These are phyloP conservation scores for Monosporascus sp. DNA, from an alignment of 2,329 filamentous ascomycete genomes.

Conservation along the genomic window DNA sequence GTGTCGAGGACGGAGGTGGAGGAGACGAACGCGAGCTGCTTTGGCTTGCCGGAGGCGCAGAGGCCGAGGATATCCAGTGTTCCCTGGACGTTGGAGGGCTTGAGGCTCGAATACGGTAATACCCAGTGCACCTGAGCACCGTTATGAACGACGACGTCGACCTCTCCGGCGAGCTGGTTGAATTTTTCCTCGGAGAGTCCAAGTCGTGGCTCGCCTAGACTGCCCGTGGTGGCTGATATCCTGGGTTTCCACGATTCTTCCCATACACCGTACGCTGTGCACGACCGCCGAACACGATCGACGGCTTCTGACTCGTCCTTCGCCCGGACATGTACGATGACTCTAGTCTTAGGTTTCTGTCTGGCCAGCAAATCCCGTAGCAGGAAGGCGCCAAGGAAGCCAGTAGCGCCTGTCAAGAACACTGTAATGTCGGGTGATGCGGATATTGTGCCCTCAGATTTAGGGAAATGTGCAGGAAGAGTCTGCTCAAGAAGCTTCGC, in stretches of 20 bases:
- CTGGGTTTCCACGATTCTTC: not conserved
- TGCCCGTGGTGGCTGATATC: not conserved
- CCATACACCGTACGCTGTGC: not conserved
- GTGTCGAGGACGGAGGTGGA: not conserved
- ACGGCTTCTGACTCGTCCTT: not conserved
- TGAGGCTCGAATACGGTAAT: slow-evolving; percentile 58
- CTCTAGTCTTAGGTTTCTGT: not conserved
- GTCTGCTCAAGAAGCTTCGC: not conserved
- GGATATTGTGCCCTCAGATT: slow-evolving; percentile 51
- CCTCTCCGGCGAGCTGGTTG: not conserved
- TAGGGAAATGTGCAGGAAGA: slow-evolving; percentile 12
- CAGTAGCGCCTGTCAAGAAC: not conserved
- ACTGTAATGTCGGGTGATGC: slow-evolving; percentile 23
- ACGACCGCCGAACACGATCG: not conserved
- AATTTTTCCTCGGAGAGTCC: not conserved
- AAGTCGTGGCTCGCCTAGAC: not conserved
- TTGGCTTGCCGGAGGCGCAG: not conserved
- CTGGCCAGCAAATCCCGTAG: not conserved
- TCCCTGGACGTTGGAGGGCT: slow-evolving; percentile 59
- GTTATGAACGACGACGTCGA: slow-evolving; percentile 57
- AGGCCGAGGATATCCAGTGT: not conserved
- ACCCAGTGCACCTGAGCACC: slow-evolving; percentile 64
- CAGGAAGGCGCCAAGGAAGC: not conserved
- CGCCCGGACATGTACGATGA: not conserved
- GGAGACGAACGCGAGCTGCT: not conserved